These are phyloP conservation scores for Diplodia seriata DNA, from an alignment of 2,329 filamentous ascomycete genomes.

Conservation along the genomic window DNA sequence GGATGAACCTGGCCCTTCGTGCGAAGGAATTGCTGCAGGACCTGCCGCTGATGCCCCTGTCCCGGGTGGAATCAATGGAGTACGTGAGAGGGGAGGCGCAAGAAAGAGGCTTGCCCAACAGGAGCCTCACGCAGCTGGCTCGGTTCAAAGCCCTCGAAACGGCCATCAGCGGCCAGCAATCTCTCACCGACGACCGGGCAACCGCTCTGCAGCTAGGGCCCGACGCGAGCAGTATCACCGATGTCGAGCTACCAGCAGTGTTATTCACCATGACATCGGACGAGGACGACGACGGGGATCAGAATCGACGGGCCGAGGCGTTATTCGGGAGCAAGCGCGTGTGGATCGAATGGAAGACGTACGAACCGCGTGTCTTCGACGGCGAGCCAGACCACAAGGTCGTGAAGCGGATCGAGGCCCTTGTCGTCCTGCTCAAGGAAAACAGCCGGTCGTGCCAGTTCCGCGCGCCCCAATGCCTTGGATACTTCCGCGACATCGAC, in stretches of 20 bases:
- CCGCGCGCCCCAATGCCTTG: conserved; percentile 45
- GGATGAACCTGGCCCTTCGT: not conserved
- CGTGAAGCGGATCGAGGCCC: conserved; percentile 42
- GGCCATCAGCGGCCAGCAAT: conserved; percentile 42
- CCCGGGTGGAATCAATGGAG: conserved; percentile 34
- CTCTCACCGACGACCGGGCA: conserved; percentile 40
- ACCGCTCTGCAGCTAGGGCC: conserved; percentile 38
- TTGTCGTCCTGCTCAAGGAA: conserved; percentile 44
- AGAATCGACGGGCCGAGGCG: conserved; percentile 43
- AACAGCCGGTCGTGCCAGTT: conserved; percentile 40
- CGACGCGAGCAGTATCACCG: conserved; percentile 36
- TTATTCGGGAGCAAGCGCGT: conserved; percentile 39
- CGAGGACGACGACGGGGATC: conserved; percentile 35
- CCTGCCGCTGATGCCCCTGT: conserved; percentile 34
- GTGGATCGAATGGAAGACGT: conserved; percentile 50
- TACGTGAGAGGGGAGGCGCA: conserved; percentile 15
- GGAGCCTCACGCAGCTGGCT: conserved; percentile 43
- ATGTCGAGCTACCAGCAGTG: conserved; percentile 37
- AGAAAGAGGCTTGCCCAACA: not conserved
- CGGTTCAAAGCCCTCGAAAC: conserved; percentile 47
- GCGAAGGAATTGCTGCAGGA: conserved; percentile 35
- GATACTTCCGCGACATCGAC: conserved; percentile 46
- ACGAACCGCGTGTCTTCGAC: conserved; percentile 38
- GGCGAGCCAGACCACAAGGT: conserved; percentile 41
- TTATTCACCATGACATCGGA: conserved; percentile 36